Evolutionary conservation across 345 rosid genomes (phyloP), one percentile per base, ranked within the genome.

Genomic region (Corymbia maculata): DNA sequence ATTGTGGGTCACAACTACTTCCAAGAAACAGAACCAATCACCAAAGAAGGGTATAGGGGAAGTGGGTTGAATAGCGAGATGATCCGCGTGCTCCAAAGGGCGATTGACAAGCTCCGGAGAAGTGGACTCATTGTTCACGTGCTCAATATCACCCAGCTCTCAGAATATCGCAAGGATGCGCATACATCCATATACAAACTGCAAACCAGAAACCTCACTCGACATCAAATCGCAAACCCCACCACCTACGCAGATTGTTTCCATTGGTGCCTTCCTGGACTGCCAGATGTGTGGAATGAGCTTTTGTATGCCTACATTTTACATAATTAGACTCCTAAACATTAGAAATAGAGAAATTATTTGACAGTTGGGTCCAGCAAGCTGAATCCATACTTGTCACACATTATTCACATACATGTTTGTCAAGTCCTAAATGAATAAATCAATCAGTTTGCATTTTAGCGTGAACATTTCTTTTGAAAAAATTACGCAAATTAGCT

Each of bases 251-350:
- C 99, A 32, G 98, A 97, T 90, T 97, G 99, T 86, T 94, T 93
- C 87, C 99, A 97, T 88, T 96, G 99, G 99, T 96, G 97, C 88
- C 97, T 97, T 36, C 99, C 99, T 21, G 99, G 99, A 50, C 95
- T 95, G 12, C 97, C 98, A 21, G 99, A 97, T 91, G 96, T 95
- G 19, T 97, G 99, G 99, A 97, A 97, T 79, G 94, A 94, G 88
- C 93, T 97, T 32, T 95, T 97, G 87, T 97, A 93, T 89, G 93
- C 97, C 28, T 92, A 92, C 52, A 92, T 96, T 86, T 87, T 90
- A 8, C 50, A 59, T 36, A 61, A 51, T 30, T 51, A 52, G 50
- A 52, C n/a, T 51, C 84, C n/a, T n/a, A n/a, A n/a, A n/a, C n/a
- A n/a, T 19, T 19, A 10, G 28, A 19, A 75, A 75, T 19, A 75